These are phyloP conservation scores for Leccinum uliginosum DNA, from an alignment of 768 basidiomycete species.

Conservation along the genomic window DNA sequence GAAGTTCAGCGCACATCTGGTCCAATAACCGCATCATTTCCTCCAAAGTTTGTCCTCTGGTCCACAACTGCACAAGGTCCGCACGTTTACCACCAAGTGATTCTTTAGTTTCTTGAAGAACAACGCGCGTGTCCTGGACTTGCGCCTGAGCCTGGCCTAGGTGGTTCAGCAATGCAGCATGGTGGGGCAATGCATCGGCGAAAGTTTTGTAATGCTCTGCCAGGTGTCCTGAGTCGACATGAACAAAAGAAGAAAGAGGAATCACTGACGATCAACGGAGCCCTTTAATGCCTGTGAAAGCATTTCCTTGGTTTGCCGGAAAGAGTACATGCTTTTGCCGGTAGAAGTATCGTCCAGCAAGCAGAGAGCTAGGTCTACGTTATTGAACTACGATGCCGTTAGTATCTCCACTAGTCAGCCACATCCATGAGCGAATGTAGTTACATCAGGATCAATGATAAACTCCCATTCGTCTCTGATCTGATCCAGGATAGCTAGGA, in stretches of 20 bases:
- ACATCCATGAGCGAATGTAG: constrained; percentile 15
- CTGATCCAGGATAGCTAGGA: constrained; percentile 73
- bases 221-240: constrained; percentile 6
- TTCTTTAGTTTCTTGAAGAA: constrained; percentile 77
- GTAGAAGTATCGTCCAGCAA: constrained; percentile 73
- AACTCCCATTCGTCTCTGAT: constrained; percentile 91
- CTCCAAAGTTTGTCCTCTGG: constrained; percentile 83
- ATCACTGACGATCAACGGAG: constrained; percentile 76
- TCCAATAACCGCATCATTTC: constrained; percentile 96
- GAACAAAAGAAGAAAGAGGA: neutral
- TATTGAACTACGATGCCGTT: constrained; percentile 67
- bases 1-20: constrained; percentile 66
- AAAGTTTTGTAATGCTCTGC: constrained; percentile 93
- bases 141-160: constrained; percentile 72
- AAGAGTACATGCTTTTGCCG: constrained; percentile 74
- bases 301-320: constrained; percentile 69
- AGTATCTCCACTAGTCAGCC: constrained; percentile 3
- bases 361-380: constrained; percentile 88
- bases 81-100: constrained; percentile 75
- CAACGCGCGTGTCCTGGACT: constrained; percentile 61
- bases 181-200: constrained; percentile 89
- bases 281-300: constrained; percentile 79
- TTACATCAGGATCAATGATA: constrained; percentile 75
- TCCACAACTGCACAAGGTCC: constrained; percentile 88
- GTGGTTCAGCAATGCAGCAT: constrained; percentile 71